A percentile compares a stretch with the other conserved stretches of the same genome.
Conservation (phyloP, 192 early-diverging fungal genomes). For the Dimargaris xerosporica region DNA sequence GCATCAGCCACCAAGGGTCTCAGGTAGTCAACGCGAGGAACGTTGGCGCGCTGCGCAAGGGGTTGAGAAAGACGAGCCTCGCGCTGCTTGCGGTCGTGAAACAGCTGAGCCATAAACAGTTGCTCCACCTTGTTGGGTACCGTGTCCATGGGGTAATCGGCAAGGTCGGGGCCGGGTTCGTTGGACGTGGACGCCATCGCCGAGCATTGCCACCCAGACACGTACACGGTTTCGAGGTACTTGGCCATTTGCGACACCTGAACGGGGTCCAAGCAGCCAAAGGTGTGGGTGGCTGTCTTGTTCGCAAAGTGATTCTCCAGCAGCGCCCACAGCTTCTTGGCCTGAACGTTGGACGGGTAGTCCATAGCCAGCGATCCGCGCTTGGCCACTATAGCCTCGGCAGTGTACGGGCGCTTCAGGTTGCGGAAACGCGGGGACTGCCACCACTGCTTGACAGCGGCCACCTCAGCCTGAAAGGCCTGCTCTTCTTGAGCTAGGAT, state of each 20-base stretch:
- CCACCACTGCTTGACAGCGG: conserved; percentile 82
- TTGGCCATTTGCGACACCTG: conserved; percentile 94
- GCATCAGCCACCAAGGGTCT: conserved; percentile 94
- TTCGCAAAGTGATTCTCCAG: conserved; percentile 60
- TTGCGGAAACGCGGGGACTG: conserved; percentile 61
- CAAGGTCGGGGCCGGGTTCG: conserved; percentile 95
- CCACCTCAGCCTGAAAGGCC: conserved; percentile 63
- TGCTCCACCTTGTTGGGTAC: conserved; percentile 99
- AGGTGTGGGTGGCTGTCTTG: conserved; percentile 77
- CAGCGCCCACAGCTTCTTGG: conserved; percentile 85
- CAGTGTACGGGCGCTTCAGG: conserved; percentile 71
- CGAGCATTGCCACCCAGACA: conserved; percentile 96
- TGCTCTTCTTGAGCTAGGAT: conserved; percentile 46
- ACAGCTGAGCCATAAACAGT: conserved; percentile 89
- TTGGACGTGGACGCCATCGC: conserved; percentile 88
- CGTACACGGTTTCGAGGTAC: conserved; percentile 93
- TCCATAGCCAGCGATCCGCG: conserved; percentile 58
- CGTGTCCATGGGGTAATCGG: conserved; percentile 96
- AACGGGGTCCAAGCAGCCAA: conserved; percentile 87
- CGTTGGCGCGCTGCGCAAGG: conserved; percentile 44
- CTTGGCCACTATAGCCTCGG: conserved; percentile 74
- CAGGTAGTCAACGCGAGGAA: conserved; percentile 72
- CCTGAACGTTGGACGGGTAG: conserved; percentile 72
- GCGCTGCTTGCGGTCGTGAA: conserved; percentile 94
- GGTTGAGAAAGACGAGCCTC: conserved; percentile 68